Evolutionary conservation across 116 monocot genomes (phyloP), one percentile per base, ranked within the genome.

Genomic region (Iris pallida): DNA sequence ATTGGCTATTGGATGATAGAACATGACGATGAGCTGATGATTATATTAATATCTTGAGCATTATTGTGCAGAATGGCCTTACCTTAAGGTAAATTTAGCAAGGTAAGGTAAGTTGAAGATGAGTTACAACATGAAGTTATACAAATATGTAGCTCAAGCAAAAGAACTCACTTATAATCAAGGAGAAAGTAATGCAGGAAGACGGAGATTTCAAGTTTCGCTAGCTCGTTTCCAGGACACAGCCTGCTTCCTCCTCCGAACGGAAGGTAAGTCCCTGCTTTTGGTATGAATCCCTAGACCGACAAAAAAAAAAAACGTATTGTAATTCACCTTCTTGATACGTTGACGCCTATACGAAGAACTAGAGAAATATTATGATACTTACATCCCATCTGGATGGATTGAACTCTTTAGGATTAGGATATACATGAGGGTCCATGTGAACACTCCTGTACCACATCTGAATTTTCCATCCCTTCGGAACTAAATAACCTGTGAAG

Each of bases 341-440:
- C 7, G 0, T 51, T 51, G 1, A 13, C 13, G 4, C 49, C 11
- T 51, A 51, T 7, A 51, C 13, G 13, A 51, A 51, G 11, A 51
- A 9, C 2, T 7, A 51, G 49, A 51, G 49, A 13, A 13, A 1
- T 7, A 51, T 9, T 7, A 13, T 51, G 7, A 51, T 45, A 78
- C 83, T 81, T 70, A 95, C 95, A 75, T 95, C 80, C 95, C 95
- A 95, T 86, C 95, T 82, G 18, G 88, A 79, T 16, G 95, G 95
- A 42, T 86, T 65, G 60, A 95, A 95, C 16, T 79, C 70, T 69
- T 79, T 86, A 4, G 91, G 81, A 19, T 86, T 61, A 19, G 74
- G 63, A 61, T 95, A 90, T 45, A 95, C 83, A 55, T 88, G 66
- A 61, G 85, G 79, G 69, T 95, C 91, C 91, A 91, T 78, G 73